Evolutionary conservation across 306 rosid genomes (phyloP).

Genomic region (Vigna nakashimae): DNA sequence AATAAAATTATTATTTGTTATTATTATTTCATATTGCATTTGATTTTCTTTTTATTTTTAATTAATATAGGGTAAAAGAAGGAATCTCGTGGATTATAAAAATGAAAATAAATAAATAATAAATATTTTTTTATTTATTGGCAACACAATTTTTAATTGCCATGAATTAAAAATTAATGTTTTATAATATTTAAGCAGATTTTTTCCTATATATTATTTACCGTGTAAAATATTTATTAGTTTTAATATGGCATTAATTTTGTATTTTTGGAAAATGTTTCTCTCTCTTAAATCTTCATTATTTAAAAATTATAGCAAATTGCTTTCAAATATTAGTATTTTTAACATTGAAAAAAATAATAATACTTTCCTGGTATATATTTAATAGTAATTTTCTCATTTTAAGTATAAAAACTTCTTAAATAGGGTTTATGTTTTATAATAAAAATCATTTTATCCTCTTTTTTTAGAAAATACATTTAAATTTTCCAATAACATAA

Average conservation of each 20-base stretch:
- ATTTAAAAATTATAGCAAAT: conserved; percentile 25
- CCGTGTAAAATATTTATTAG: conserved; percentile 34
- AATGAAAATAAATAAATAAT: conserved; percentile 29
- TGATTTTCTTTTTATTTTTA: conserved; percentile 40
- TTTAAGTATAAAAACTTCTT: neutral
- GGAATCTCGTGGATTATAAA: conserved; percentile 39
- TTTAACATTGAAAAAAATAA: neutral
- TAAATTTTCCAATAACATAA: neutral
- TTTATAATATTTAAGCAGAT: conserved; percentile 36
- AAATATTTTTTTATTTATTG: conserved; percentile 32
- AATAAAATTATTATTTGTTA: conserved; percentile 32
- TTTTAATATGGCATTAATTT: conserved; percentile 42
- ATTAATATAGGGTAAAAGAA: conserved; percentile 28
- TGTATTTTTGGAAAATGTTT: conserved; percentile 30
- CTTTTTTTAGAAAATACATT: neutral
- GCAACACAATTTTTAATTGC: conserved; percentile 29
- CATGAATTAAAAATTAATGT: conserved; percentile 34
- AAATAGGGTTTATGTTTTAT: conserved; percentile 4
- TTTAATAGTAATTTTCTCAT: neutral
- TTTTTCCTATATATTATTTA: conserved; percentile 36
- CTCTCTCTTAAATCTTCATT: neutral
- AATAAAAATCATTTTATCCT: conserved; percentile 22
- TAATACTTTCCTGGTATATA: neutral
- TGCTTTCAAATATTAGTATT: conserved; percentile 4
- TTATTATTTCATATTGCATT: neutral